Evolutionary conservation across 495 filamentous ascomycete genomes (phyloP).

Genomic region (Lasiosphaeriaceae sp.): DNA sequence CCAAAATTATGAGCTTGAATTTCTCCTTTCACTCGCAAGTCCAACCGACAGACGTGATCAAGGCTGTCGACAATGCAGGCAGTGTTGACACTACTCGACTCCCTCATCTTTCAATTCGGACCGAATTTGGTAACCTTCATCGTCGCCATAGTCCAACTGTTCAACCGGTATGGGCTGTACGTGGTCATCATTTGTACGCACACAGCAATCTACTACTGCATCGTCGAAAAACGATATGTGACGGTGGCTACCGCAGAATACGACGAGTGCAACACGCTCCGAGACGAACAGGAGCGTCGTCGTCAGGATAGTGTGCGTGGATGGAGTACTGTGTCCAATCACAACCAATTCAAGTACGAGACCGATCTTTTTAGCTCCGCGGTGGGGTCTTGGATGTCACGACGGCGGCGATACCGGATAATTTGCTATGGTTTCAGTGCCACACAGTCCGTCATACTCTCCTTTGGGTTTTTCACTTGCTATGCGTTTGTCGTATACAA

Average conservation of each 20-base stretch:
- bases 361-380: background rate
- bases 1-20: constrained; percentile 5
- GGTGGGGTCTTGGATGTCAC: constrained; percentile 1
- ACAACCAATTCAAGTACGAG: constrained; percentile 1
- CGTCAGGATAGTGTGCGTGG: constrained; percentile 3
- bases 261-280: constrained; percentile 1
- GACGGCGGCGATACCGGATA: background rate
- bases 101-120: background rate
- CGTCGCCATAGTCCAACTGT: constrained; percentile 5
- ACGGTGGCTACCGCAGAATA: constrained; percentile 3
- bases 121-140: constrained; percentile 1
- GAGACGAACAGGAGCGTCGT: background rate
- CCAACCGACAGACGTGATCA: constrained; percentile 6
- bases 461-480: background rate
- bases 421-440: background rate
- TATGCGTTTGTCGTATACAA: background rate
- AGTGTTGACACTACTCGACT: constrained; percentile 4
- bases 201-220: constrained; percentile 3
- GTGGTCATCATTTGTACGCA: background rate
- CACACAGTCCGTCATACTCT: background rate
- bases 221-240: constrained; percentile 7
- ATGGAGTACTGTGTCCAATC: constrained; percentile 7
- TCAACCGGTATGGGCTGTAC: constrained; percentile 5
- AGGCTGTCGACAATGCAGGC: constrained; percentile 8
- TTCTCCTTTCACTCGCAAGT: constrained; percentile 5